These are phyloP conservation scores for Astrocystis sublimbata DNA, from an alignment of 495 filamentous ascomycete genomes.

Conservation along the genomic window DNA sequence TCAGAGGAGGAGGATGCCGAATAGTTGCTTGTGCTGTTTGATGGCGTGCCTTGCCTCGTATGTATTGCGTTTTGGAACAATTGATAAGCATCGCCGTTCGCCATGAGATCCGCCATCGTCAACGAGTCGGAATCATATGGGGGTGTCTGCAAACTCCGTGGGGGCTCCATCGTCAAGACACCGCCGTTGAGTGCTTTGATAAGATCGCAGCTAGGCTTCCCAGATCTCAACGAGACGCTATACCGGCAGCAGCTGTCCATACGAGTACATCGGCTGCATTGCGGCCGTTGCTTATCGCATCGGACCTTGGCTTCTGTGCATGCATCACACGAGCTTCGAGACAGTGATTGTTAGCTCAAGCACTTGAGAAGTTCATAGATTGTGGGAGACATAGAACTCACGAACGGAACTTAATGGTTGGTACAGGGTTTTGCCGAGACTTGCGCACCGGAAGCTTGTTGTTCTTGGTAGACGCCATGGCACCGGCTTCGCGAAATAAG, in stretches of 20 bases:
- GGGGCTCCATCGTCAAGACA: background rate
- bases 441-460: background rate
- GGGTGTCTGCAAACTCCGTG: background rate
- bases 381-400: background rate
- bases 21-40: background rate
- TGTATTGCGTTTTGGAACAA: background rate
- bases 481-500: too few species aligned
- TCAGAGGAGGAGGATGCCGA: background rate
- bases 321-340: slow-evolving; percentile 2
- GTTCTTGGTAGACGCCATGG: too few species aligned
- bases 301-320: slow-evolving; percentile 1
- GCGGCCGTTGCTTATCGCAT: background rate
- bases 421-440: background rate
- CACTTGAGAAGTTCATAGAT: too few species aligned
- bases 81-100: background rate
- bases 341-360: background rate
- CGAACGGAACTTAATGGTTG: slow-evolving; percentile 8
- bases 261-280: background rate
- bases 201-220: background rate
- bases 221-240: background rate
- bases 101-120: background rate
- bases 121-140: background rate
- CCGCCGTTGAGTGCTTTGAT: background rate
- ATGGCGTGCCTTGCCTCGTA: background rate
- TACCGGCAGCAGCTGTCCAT: background rate